Base-by-base conservation (phyloP, 352 stramenopile species). In the Phytophthora pisi region DNA sequence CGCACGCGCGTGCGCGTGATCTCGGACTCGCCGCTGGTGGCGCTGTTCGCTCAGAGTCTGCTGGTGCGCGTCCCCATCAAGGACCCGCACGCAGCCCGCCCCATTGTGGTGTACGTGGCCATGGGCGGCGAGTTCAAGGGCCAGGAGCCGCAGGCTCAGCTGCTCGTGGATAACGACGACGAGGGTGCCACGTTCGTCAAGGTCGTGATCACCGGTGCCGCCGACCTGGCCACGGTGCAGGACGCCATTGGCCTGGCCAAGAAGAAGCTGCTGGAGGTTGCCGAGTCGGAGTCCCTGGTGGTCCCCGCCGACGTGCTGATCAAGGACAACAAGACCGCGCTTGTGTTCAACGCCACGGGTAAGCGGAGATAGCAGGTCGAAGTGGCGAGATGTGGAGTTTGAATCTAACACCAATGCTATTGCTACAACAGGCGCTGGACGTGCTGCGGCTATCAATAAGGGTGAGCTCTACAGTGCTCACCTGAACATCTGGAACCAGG, bases 51-150 rank as follows among this genome's bases (percentile, higher is more conserved):
- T 9, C 79, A 92, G 70, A 92, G 75, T 64, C 54, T 95, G 58
- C 54, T 95, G 55, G 84, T 92, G 61, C 79, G 81, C 61, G 83
- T 93, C 26, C 82, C 81, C 23, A 78, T 66, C 24, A 89, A 90
- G 67, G 79, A 92, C 61, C 40, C 75, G 5, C 82, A 91, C 53
- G 85, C 78, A n/a, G 81, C 72, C 54, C 87, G 87, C 23, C 84
- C 84, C 5, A 93, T 95, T 66, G 83, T 95, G 49, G 71, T 91
- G 30, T 92, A 93, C 67, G 84, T 91, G 38, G 82, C 82, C 13
- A 88, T 73, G 51, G 59, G 65, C 6, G 85, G 83, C 18, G 84
- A 89, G 23, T 93, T 90, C 63, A 78, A 85, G 66, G 75, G 54
- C 49, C 64, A 91, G 57, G 68, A 83, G 26, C 85, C 85, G 8